These are phyloP conservation scores for Waltiozyma sp. DNA, from an alignment of 1,139 yeast genomes.

Conservation along the genomic window DNA sequence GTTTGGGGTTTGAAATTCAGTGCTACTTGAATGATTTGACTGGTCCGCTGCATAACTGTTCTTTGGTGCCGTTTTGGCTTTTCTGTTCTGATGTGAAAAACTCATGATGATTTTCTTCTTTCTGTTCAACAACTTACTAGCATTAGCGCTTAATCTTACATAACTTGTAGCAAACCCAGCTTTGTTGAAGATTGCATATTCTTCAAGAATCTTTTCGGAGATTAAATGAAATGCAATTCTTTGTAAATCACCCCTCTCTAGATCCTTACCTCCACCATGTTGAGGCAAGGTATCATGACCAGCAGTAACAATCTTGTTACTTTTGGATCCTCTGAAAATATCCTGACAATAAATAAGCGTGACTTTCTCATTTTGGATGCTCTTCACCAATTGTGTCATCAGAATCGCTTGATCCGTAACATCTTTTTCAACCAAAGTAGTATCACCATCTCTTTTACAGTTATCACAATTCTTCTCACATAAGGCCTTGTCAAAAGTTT, in stretches of 20 bases:
- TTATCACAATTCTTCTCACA: conserved; percentile 81
- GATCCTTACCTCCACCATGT: conserved; percentile 61
- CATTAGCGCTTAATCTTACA: conserved; percentile 46
- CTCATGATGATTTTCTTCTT: conserved; percentile 35
- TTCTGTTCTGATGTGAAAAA: conserved; percentile 20
- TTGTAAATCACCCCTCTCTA: conserved; percentile 62
- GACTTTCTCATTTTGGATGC: conserved; percentile 48
- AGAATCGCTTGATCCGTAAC: conserved; percentile 56
- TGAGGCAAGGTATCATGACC: conserved; percentile 51
- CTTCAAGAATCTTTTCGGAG: conserved; percentile 56
- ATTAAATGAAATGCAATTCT: conserved; percentile 71
- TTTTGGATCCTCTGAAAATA: conserved; percentile 65
- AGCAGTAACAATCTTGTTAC: conserved; percentile 44
- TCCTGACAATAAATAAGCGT: conserved; percentile 79
- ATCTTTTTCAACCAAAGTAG: conserved; percentile 44
- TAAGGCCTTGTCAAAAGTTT: conserved; percentile 52
- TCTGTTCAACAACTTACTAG: conserved; percentile 35
- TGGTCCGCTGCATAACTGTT: background rate
- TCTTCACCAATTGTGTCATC: conserved; percentile 47
- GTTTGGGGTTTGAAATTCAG: background rate
- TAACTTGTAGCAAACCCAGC: conserved; percentile 80
- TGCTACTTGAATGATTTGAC: background rate
- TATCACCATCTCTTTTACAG: conserved; percentile 44
- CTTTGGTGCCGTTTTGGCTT: conserved; percentile 4
- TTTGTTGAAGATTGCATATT: conserved; percentile 58